phyloP scores from a whole-genome alignment of 306 rosid species.

The Styphnolobium japonicum region DNA sequence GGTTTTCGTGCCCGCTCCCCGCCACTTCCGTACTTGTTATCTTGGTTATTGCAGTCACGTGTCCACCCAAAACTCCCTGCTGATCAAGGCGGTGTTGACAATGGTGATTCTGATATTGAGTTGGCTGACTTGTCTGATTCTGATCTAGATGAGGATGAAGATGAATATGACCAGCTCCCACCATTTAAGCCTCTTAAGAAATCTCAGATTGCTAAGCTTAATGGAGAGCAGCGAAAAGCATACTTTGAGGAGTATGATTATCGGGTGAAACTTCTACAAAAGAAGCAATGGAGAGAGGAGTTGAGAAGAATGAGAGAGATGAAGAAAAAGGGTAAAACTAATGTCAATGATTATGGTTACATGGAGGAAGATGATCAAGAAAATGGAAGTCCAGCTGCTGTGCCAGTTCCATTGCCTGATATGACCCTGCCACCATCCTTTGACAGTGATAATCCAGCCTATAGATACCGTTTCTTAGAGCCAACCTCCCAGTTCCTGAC shows the following conservation, averaged over 20 bases:
- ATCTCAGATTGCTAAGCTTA: conserved; percentile 81
- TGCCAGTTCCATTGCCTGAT: conserved; percentile 94
- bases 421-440: conserved; percentile 94
- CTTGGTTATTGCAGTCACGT: conserved; percentile 90
- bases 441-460: conserved; percentile 86
- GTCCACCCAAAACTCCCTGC: conserved; percentile 82
- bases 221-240: conserved; percentile 76
- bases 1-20: conserved; percentile 88
- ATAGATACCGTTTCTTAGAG: conserved; percentile 93
- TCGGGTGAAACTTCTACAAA: conserved; percentile 90
- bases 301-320: conserved; percentile 85
- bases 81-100: conserved; percentile 83
- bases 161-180: conserved; percentile 94
- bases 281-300: conserved; percentile 97
- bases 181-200: conserved; percentile 94
- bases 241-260: conserved; percentile 94
- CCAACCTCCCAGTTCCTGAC: conserved; percentile 92
- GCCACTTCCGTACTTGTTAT: conserved; percentile 89
- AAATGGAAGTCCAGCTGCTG: conserved; percentile 86
- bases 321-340: conserved; percentile 68
- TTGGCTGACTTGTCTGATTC: conserved; percentile 87
- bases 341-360: conserved; percentile 44
- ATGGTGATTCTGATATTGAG: conserved; percentile 89
- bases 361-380: conserved; percentile 80
- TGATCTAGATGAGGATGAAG: conserved; percentile 85